Conservation (phyloP, 169 alveolate species). For the Cyclospora cayetanensis region DNA sequence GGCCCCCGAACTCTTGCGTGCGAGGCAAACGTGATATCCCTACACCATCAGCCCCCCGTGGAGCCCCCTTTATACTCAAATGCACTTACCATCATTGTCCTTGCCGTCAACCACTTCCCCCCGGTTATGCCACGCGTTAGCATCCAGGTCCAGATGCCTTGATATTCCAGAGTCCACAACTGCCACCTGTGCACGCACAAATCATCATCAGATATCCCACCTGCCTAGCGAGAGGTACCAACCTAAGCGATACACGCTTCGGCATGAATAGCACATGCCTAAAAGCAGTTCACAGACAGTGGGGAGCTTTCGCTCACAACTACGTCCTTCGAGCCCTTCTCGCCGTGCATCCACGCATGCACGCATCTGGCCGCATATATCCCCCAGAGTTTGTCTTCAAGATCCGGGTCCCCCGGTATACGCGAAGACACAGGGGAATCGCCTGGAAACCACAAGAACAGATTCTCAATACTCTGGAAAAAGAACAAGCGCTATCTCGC, state of each 20-base stretch:
- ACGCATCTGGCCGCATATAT: conserved; percentile 1
- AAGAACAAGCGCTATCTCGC: too few relatives aligned
- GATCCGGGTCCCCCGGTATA: conserved; percentile 30
- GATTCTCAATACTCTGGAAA: background rate
- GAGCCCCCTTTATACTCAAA: too few relatives aligned
- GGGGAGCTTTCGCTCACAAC: conserved; percentile 24
- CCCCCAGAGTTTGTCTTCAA: conserved; percentile 43
- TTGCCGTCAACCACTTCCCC: conserved; percentile 19
- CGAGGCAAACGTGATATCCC: too few relatives aligned
- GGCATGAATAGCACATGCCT: background rate
- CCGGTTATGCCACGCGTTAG: conserved; percentile 42
- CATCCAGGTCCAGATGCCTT: conserved; percentile 5
- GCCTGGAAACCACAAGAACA: background rate
- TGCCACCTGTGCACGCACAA: conserved; percentile 68
- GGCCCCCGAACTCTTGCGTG: too few relatives aligned
- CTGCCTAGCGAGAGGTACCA: background rate
- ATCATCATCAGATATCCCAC: background rate
- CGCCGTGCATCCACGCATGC: conserved; percentile 67
- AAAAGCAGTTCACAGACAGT: background rate
- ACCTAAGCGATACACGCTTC: background rate
- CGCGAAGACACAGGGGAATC: conserved; percentile 27
- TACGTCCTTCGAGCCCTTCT: conserved; percentile 24
- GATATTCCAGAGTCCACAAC: conserved; percentile 53
- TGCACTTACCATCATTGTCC: conserved; percentile 63
- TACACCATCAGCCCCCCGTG: too few relatives aligned